Base-by-base conservation (phyloP, 2,329 filamentous ascomycete species). In the Bipolaris bicolor region DNA sequence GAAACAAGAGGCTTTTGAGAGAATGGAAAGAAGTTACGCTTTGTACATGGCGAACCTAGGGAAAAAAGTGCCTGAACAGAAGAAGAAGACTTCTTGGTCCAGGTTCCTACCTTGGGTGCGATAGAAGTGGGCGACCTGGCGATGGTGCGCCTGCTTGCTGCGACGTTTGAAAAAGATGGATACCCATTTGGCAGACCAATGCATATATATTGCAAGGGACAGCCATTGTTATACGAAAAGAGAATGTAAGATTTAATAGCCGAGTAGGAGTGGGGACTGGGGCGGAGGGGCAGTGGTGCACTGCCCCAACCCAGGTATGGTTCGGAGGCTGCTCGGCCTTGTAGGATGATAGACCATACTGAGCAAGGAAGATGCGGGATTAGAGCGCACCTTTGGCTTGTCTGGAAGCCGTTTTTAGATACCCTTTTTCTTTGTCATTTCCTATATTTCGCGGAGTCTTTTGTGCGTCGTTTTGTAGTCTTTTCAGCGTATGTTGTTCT, bases 21-120 rank as follows among this genome's bases (percentile, higher is more conserved):
- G 64, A 52, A 67, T 67, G 60, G 58, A 67, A 47, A 58, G 53
- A 37, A 65, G 61, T n/a, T 64, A 70, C 40, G 66, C 66, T 2
- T 57, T 67, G 15, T 70, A 66, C 50, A 63, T 70, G 66, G 63
- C 58, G 22, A 65, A 65, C n/a, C 33, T 65, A 24, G 63, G 55
- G 24, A 41, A 45, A 26, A 43, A 44, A 33, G 55, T 49, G 43
- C 52, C 61, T 0, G 49, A 41, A n/a, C 64, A 64, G 48, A 63
- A 64, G 55, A 63, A 65, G 61, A 66, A 61, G 41, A 55, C 62
- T 13, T 57, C 58, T 9, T 70, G 67, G 67, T 56, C 58, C 49
- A 48, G 64, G 22, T 68, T 66, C 36, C 49, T 70, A 33, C 63
- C 65, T 5, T 62, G 60, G 60, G 53, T 51, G 31, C 57, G 57